Evolutionary conservation across 768 basidiomycete genomes (phyloP).

Genomic region (Auricularia heimuer): DNA sequence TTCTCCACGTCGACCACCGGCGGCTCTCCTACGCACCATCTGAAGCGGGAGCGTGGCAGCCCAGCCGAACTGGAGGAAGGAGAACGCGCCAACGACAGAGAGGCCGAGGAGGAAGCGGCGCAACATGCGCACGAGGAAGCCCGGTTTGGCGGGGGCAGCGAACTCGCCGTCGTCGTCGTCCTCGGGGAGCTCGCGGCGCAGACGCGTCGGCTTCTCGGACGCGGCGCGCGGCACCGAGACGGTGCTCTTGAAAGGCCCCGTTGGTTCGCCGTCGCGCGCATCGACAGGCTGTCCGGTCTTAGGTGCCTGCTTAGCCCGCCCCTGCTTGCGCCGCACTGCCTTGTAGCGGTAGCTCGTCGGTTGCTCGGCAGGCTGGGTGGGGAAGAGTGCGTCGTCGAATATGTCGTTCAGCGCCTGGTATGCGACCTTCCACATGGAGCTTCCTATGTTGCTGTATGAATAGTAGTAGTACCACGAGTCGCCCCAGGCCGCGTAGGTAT

Average conservation of each 20-base stretch:
- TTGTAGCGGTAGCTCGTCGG: conserved; percentile 1
- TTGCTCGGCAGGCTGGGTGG: no score
- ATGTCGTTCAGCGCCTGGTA: conserved; percentile 1
- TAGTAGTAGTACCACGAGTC: conserved; percentile 35
- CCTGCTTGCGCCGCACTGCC: neutral
- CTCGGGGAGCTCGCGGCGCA: conserved; percentile 46
- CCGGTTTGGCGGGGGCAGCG: conserved; percentile 15
- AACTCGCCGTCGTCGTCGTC: conserved; percentile 25
- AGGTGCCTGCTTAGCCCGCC: neutral
- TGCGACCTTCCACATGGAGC: conserved; percentile 17
- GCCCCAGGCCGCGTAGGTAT: conserved; percentile 23
- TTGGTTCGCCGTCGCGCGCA: neutral
- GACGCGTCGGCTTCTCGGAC: conserved; percentile 50
- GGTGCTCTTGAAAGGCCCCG: conserved; percentile 1
- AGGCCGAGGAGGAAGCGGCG: conserved; percentile 69
- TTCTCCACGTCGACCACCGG: conserved; percentile 36
- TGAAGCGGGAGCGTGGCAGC: conserved; percentile 56
- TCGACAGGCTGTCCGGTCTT: neutral
- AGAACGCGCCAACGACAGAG: conserved; percentile 68
- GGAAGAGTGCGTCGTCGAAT: neutral
- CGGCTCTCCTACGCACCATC: conserved; percentile 54
- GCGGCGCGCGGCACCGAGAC: conserved; percentile 24
- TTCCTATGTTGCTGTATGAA: conserved; percentile 47
- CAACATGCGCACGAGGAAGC: conserved; percentile 46
- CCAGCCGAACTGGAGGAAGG: conserved; percentile 60